Conservation (phyloP, 768 basidiomycete genomes). For the Trametes elegans region DNA sequence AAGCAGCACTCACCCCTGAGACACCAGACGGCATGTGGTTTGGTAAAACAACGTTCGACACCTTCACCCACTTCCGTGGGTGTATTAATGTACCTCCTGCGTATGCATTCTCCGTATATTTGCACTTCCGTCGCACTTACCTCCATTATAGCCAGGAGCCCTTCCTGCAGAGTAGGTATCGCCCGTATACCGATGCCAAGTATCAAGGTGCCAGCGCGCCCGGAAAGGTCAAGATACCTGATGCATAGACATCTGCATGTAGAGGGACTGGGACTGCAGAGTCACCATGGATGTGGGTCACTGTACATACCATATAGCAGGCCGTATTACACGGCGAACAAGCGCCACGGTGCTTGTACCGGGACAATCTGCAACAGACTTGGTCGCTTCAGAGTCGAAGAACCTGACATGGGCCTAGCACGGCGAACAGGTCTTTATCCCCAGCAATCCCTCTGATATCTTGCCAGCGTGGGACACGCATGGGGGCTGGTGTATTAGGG, state of each 20-base stretch:
- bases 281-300: neutral
- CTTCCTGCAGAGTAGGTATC: constrained; percentile 28
- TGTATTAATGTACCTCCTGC: constrained; percentile 24
- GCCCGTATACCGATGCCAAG: constrained; percentile 32
- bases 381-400: too few relatives aligned
- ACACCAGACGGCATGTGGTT: constrained; percentile 51
- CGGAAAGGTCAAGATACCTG: constrained; percentile 9
- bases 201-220: constrained; percentile 14
- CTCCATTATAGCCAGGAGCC: constrained; percentile 26
- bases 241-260: neutral
- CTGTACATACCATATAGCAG: too few relatives aligned
- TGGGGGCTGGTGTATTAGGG: neutral
- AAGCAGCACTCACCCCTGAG: neutral
- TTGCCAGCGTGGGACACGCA: too few relatives aligned
- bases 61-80: constrained; percentile 27
- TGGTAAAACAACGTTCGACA: constrained; percentile 52
- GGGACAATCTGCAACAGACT: too few relatives aligned
- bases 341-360: too few relatives aligned
- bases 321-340: too few relatives aligned
- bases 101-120: constrained; percentile 16
- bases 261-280: too few relatives aligned
- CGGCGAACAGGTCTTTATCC: too few relatives aligned
- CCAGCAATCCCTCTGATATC: too few relatives aligned
- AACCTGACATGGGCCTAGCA: too few relatives aligned
- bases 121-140: neutral